A percentile compares a stretch with the other conserved stretches of the same genome.
Evolutionary conservation across 768 basidiomycete species (phyloP).

Genomic region (Sutorius australiensis): DNA sequence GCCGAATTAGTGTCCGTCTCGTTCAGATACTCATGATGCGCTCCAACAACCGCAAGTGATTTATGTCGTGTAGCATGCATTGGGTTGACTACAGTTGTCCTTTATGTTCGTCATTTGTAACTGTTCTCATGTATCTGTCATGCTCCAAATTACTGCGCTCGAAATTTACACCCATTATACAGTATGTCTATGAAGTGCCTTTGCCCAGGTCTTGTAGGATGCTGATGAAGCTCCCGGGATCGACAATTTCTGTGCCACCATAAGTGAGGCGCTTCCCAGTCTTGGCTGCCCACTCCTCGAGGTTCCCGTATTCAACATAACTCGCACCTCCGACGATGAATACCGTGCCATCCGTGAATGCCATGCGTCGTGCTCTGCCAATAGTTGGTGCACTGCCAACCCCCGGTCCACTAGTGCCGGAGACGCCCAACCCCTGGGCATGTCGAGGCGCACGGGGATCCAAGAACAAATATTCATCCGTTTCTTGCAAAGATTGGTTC

Average conservation of each 20-base stretch:
- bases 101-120: conserved; percentile 14
- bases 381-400: conserved; percentile 30
- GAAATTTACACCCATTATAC: conserved; percentile 40
- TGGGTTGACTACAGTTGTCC: not conserved
- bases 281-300: conserved; percentile 88
- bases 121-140: not conserved
- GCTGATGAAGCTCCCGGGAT: conserved; percentile 80
- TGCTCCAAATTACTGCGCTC: not conserved
- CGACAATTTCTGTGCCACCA: conserved; percentile 92
- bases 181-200: conserved; percentile 23
- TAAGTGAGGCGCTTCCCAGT: conserved; percentile 86
- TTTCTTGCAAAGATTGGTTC: conserved; percentile 92
- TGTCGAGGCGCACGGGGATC: conserved; percentile 82
- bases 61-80: not conserved
- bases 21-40: conserved; percentile 78
- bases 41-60: conserved; percentile 50
- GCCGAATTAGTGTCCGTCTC: conserved; percentile 58
- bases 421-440: conserved; percentile 42
- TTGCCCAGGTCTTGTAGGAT: conserved; percentile 66
- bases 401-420: conserved; percentile 45
- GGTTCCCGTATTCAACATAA: conserved; percentile 95
- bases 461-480: conserved; percentile 92
- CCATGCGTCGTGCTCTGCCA: conserved; percentile 58
- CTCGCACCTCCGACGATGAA: conserved; percentile 97
- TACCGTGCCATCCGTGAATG: conserved; percentile 84